phyloP scores from a whole-genome alignment of 352 stramenopile species.

The Phytophthora constricta region DNA sequence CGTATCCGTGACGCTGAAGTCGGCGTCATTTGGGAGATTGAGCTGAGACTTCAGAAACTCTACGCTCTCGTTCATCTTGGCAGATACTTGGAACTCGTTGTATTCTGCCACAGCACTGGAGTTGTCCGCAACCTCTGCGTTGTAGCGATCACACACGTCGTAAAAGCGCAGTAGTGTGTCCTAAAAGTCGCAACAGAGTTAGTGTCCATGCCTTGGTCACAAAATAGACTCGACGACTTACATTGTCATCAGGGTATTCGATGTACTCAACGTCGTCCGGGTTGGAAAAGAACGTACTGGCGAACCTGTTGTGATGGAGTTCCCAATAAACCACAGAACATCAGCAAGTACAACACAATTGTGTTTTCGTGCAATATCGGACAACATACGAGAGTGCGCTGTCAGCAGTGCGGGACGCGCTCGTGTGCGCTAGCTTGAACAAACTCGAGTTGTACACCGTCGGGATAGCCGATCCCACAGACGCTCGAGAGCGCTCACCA shows the following conservation, averaged over 20 bases:
- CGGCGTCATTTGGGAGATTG: constrained; percentile 36
- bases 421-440: constrained; percentile 66
- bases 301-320: constrained; percentile 63
- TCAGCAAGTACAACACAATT: neutral
- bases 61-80: constrained; percentile 38
- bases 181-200: constrained; percentile 19
- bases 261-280: constrained; percentile 55
- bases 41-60: constrained; percentile 44
- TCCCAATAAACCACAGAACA: neutral
- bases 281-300: constrained; percentile 64
- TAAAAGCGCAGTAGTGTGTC: constrained; percentile 73
- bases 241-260: constrained; percentile 53
- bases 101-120: constrained; percentile 45
- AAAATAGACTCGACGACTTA: constrained; percentile 14
- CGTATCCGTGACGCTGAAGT: constrained; percentile 52
- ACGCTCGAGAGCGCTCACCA: constrained; percentile 39
- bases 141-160: constrained; percentile 68
- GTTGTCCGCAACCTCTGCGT: constrained; percentile 60
- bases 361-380: neutral
- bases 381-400: constrained; percentile 59
- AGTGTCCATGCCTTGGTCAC: neutral
- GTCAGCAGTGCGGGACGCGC: constrained; percentile 55
- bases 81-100: constrained; percentile 41
- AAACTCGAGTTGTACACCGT: constrained; percentile 35
- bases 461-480: constrained; percentile 12